phyloP scores from a whole-genome alignment of 2,329 filamentous ascomycete species.

The Fusarium sp. region DNA sequence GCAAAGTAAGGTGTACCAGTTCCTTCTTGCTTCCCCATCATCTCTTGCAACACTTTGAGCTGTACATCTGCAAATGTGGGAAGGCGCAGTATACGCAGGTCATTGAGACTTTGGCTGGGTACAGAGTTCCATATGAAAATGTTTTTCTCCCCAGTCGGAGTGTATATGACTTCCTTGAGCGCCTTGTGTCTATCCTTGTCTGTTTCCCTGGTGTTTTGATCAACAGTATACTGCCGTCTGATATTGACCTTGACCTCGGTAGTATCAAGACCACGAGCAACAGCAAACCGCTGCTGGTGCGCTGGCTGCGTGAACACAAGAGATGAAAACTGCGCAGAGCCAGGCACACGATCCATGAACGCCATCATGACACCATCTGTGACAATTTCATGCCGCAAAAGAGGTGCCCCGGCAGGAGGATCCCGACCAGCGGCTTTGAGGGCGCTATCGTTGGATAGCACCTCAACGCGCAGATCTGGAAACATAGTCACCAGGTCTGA shows the following conservation, averaged over 20 bases:
- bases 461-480: conserved; percentile 46
- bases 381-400: background rate
- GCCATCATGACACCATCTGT: background rate
- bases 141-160: background rate
- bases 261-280: background rate
- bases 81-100: background rate
- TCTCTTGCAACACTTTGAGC: background rate
- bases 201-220: background rate
- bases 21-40: background rate
- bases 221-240: background rate
- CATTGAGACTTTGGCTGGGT: background rate
- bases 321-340: background rate
- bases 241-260: background rate
- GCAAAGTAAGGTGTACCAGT: background rate
- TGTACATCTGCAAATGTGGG: background rate
- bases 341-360: background rate
- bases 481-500: conserved; percentile 50
- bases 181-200: background rate
- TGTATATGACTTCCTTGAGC: background rate
- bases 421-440: background rate
- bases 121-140: background rate
- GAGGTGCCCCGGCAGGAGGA: background rate
- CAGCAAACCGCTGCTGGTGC: background rate
- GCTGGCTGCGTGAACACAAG: background rate
- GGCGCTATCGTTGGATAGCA: fast-evolving